phyloP scores from a whole-genome alignment of 2,329 filamentous ascomycete genomes.

The Neoarthrinium moseri region DNA sequence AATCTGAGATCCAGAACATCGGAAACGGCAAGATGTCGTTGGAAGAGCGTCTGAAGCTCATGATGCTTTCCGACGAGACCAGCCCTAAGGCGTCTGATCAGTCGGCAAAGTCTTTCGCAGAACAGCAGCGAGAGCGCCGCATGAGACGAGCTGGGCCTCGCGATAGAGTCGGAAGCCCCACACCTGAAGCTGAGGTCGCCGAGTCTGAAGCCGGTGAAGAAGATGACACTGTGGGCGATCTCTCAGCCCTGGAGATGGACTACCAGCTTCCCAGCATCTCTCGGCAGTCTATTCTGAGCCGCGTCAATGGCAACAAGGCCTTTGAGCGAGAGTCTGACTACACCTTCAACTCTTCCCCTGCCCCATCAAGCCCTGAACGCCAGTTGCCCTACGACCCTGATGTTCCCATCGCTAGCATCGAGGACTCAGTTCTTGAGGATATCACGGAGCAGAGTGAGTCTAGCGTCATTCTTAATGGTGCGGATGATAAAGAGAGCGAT shows the following conservation, averaged over 20 bases:
- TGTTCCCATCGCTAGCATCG: slow-evolving; percentile 83
- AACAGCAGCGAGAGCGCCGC: slow-evolving; percentile 67
- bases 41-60: slow-evolving; percentile 81
- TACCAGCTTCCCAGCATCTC: slow-evolving; percentile 80
- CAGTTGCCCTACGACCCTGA: slow-evolving; percentile 75
- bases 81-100: slow-evolving; percentile 25
- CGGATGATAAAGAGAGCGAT: slow-evolving; percentile 60
- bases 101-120: slow-evolving; percentile 45
- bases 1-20: slow-evolving; percentile 76
- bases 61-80: slow-evolving; percentile 76
- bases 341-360: slow-evolving; percentile 61
- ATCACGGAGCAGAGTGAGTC: slow-evolving; percentile 48
- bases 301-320: slow-evolving; percentile 67
- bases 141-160: slow-evolving; percentile 61
- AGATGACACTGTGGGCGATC: slow-evolving; percentile 59
- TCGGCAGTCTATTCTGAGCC: slow-evolving; percentile 86
- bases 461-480: slow-evolving; percentile 67
- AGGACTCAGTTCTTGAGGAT: slow-evolving; percentile 61
- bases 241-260: slow-evolving; percentile 55
- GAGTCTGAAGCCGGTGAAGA: slow-evolving; percentile 43
- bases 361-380: slow-evolving; percentile 57
- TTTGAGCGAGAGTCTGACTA: slow-evolving; percentile 61
- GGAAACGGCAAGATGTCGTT: slow-evolving; percentile 75
- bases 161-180: slow-evolving; percentile 42
- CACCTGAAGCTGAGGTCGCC: slow-evolving; percentile 40